Evolutionary conservation across 148 eudicot genomes (phyloP).

Genomic region (Dysphania ambrosioides): DNA sequence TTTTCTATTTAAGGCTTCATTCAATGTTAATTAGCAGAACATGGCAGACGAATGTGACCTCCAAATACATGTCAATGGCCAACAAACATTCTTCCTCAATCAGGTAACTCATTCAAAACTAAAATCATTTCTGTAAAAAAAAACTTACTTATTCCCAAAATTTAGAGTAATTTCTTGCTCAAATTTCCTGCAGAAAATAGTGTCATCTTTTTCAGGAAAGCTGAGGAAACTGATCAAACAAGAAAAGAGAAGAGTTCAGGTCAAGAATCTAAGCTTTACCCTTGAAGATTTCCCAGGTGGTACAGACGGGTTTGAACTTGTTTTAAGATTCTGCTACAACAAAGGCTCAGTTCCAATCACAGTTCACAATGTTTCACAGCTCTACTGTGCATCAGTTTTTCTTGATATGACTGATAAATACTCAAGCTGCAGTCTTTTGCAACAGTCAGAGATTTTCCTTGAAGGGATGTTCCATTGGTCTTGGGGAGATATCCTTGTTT

Average conservation of each 20-base stretch:
- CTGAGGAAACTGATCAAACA: constrained; percentile 50
- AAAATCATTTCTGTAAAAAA: background rate
- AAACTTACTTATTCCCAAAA: background rate
- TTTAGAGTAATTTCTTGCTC: background rate
- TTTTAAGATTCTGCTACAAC: constrained; percentile 66
- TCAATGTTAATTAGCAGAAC: constrained; percentile 22
- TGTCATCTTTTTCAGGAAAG: constrained; percentile 50
- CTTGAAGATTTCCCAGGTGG: constrained; percentile 72
- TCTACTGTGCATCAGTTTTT: constrained; percentile 57
- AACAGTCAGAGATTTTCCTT: constrained; percentile 50
- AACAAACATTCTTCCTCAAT: constrained; percentile 60
- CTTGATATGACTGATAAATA: constrained; percentile 48
- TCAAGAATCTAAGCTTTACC: constrained; percentile 23
- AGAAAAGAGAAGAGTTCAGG: constrained; percentile 42
- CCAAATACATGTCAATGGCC: constrained; percentile 58
- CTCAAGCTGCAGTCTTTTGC: constrained; percentile 39
- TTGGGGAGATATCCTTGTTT: constrained; percentile 47
- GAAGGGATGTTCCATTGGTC: constrained; percentile 63
- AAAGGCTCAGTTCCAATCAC: constrained; percentile 42
- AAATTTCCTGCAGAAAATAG: constrained; percentile 39
- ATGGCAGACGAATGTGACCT: constrained; percentile 50
- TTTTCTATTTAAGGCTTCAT: background rate
- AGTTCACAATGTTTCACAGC: constrained; percentile 42
- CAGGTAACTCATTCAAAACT: constrained; percentile 56
- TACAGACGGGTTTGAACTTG: constrained; percentile 56